Conservation (phyloP, 169 alveolate genomes). For the Plasmodium knowlesi region DNA sequence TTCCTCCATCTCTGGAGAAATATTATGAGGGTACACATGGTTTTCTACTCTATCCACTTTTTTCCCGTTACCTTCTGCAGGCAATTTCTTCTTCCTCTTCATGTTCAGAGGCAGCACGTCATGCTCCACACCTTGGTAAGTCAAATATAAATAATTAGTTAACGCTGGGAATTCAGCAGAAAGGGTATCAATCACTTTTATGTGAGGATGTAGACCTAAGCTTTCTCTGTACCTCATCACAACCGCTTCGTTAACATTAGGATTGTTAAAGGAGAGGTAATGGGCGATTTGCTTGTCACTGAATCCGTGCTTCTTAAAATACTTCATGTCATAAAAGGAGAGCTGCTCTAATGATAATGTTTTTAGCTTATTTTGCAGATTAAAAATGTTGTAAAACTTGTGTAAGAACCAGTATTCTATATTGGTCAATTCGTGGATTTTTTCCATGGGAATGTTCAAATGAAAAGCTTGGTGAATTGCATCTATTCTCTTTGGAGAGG, state of each 20-base stretch:
- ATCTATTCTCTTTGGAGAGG: conserved; percentile 84
- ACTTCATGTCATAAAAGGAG: conserved; percentile 77
- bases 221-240: conserved; percentile 81
- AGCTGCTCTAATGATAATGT: conserved; percentile 22
- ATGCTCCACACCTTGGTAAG: conserved; percentile 88
- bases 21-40: not conserved
- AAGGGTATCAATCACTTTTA: conserved; percentile 90
- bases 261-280: conserved; percentile 29
- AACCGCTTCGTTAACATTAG: conserved; percentile 77
- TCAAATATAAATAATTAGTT: conserved; percentile 89
- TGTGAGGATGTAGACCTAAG: conserved; percentile 81
- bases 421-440: conserved; percentile 82
- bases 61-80: not conserved
- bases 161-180: conserved; percentile 93
- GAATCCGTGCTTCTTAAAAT: conserved; percentile 82
- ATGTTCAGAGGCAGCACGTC: conserved; percentile 83
- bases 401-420: conserved; percentile 91
- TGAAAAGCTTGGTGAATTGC: conserved; percentile 91
- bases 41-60: not conserved
- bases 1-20: not conserved
- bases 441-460: conserved; percentile 83
- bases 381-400: conserved; percentile 83
- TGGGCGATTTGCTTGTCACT: conserved; percentile 85
- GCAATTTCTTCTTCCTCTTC: conserved; percentile 31
- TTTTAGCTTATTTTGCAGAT: conserved; percentile 45